Base-by-base conservation (phyloP, 2,329 filamentous ascomycete species). In the Amylocarpus encephaloides region DNA sequence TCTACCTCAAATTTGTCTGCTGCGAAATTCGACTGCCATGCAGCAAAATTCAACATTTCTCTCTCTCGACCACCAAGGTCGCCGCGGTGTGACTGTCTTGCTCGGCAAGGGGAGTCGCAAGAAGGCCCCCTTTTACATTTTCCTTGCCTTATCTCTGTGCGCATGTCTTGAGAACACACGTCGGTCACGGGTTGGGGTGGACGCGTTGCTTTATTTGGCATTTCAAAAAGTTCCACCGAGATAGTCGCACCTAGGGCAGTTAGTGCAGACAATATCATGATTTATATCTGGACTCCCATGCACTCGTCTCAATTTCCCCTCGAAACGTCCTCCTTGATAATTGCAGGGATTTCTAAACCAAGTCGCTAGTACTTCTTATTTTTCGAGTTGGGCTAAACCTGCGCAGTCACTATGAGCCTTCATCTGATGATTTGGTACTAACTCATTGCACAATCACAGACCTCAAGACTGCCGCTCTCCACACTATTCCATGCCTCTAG, bases 231-330 rank as follows among this genome's bases (percentile, higher is more conserved):
- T 52, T 59, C 49, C 43, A 12, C 19, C 18, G 7, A 22, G 16
- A 30, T 19, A 26, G 34, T 49, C 38, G 53, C 46, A 43, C 47
- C 48, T 53, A 38, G 48, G 43, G 45, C 49, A 50, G 35, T 22
- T 57, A 51, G 48, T 50, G 47, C 52, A 49, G 44, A 43, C 44
- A 46, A 57, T 53, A 41, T 45, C 42, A 55, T 55, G 52, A 49
- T 55, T 55, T 55, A 41, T 44, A 53, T 40, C 39, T 32, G 18
- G 36, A 36, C 18, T 16, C 18, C 18, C 10, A 5, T 36, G 34
- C 12, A 36, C 34, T 13, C 34, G 11, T 42, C 3, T 15, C 41
- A 16, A 48, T n/a, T 19, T 30, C 29, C 5, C 5, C 19, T 19
- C 7, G 12, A 41, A 19, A 6, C n/a, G 3, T 13, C 22, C 15